Conservation (phyloP, 257 asterid genomes). For the Solanum microdontum region DNA sequence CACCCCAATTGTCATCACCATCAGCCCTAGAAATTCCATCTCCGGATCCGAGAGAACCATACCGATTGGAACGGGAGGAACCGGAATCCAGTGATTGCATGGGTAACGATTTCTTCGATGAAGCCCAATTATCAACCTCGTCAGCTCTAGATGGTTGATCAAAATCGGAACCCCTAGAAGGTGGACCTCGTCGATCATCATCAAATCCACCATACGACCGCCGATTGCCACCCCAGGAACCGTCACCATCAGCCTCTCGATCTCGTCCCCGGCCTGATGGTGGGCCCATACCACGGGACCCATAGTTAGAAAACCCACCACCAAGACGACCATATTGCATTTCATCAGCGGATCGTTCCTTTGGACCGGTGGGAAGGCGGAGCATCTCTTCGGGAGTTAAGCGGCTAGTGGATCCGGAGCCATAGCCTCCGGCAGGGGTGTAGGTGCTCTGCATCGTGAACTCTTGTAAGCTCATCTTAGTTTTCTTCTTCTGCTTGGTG, state of each 20-base stretch:
- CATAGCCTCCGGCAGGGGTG: slow-evolving; percentile 12
- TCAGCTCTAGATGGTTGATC: slow-evolving; percentile 80
- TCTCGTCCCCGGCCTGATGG: slow-evolving; percentile 24
- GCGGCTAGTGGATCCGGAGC: slow-evolving; percentile 21
- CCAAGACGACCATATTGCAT: slow-evolving; percentile 61
- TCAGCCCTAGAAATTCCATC: slow-evolving; percentile 75
- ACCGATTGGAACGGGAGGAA: slow-evolving; percentile 28
- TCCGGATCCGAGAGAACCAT: slow-evolving; percentile 58
- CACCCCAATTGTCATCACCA: slow-evolving; percentile 77
- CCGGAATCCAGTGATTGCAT: slow-evolving; percentile 22
- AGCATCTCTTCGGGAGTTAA: slow-evolving; percentile 64
- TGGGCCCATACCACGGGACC: slow-evolving; percentile 19
- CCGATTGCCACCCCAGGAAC: slow-evolving; percentile 36
- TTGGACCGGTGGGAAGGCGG: slow-evolving; percentile 85
- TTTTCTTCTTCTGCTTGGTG: slow-evolving; percentile 68
- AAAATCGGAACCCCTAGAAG: slow-evolving; percentile 54
- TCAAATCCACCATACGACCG: slow-evolving; percentile 55
- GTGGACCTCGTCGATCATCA: slow-evolving; percentile 46
- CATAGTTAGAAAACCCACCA: slow-evolving; percentile 77
- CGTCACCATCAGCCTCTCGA: slow-evolving; percentile 17
- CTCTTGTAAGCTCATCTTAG: slow-evolving; percentile 71
- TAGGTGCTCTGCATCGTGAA: slow-evolving; percentile 34
- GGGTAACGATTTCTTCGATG: slow-evolving; percentile 43
- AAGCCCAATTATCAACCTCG: slow-evolving; percentile 78
- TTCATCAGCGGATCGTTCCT: slow-evolving; percentile 69